Conservation (phyloP, 2,329 filamentous ascomycete genomes). For the Aspergillus pseudoglaucus region DNA sequence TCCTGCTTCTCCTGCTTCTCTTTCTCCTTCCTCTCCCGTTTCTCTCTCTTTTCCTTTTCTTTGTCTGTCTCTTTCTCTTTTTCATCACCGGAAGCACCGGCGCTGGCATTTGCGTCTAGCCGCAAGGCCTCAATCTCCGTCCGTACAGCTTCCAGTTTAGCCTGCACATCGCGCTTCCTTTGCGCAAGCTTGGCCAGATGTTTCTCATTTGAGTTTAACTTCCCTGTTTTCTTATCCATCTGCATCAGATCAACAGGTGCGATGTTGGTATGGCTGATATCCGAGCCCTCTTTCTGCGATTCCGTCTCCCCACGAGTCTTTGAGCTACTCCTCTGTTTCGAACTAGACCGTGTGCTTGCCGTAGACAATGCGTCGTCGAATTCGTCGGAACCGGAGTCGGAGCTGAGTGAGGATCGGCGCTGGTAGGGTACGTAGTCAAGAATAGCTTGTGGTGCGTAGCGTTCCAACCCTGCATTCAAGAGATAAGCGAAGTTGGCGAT, state of each 20-base stretch:
- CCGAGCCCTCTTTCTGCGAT: constrained; percentile 9
- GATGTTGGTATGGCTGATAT: constrained; percentile 6
- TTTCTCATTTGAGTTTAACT: constrained; percentile 33
- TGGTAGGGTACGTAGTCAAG: constrained; percentile 41
- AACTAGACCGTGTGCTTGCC: constrained; percentile 6
- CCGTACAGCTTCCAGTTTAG: constrained; percentile 30
- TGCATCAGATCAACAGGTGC: constrained; percentile 19
- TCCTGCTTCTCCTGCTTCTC: not conserved
- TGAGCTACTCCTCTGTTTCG: not conserved
- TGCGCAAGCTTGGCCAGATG: constrained; percentile 38
- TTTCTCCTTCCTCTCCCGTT: not conserved
- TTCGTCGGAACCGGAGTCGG: not conserved
- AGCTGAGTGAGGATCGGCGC: constrained; percentile 8
- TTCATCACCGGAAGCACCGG: constrained; percentile 1
- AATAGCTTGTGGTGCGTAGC: constrained; percentile 46
- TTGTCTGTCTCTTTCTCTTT: constrained; percentile 3
- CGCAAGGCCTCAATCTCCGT: constrained; percentile 28
- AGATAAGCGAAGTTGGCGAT: constrained; percentile 31
- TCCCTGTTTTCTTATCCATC: constrained; percentile 20
- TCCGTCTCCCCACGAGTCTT: not conserved
- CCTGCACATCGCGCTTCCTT: constrained; percentile 34
- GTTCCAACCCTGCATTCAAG: constrained; percentile 41
- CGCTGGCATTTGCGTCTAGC: not conserved
- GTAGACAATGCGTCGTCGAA: not conserved
- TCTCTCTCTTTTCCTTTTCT: not conserved